Conservation (phyloP, 1,284 basidiomycete genomes). For the Fomitopsis betulina region DNA sequence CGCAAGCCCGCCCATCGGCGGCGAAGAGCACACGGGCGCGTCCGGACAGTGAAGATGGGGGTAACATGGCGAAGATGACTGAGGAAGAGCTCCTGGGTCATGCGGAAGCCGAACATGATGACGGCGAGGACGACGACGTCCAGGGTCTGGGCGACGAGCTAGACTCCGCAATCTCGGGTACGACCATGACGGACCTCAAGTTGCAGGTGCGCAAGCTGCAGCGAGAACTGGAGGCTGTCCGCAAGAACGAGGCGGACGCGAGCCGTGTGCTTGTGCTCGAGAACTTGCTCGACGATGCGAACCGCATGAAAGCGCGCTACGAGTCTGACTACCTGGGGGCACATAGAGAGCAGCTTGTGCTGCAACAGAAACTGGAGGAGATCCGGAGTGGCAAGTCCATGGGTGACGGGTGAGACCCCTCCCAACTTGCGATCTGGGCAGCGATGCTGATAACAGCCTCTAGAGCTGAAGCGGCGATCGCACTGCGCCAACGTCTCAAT, state of each 20-base stretch:
- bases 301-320: constrained; percentile 85
- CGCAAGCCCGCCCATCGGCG: constrained; percentile 40
- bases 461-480: constrained; percentile 84
- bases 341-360: constrained; percentile 78
- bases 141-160: constrained; percentile 79
- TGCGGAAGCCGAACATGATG: constrained; percentile 36
- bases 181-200: constrained; percentile 89
- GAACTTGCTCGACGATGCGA: constrained; percentile 88
- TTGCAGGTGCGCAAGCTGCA: constrained; percentile 81
- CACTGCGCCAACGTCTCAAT: constrained; percentile 82
- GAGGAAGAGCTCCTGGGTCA: constrained; percentile 34
- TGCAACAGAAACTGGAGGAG: constrained; percentile 83
- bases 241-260: constrained; percentile 71
- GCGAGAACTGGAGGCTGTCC: constrained; percentile 73
- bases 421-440: constrained; percentile 18
- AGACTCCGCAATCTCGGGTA: constrained; percentile 80
- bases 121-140: constrained; percentile 36
- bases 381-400: constrained; percentile 81
- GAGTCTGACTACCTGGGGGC: constrained; percentile 85
- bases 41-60: constrained; percentile 11
- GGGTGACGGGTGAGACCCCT: constrained; percentile 66
- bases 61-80: constrained; percentile 30
- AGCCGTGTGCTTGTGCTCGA: constrained; percentile 81
- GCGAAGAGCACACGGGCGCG: constrained; percentile 18
- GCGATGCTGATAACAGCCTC: constrained; percentile 5